These are phyloP conservation scores for Sclerotinia trifoliorum DNA, from an alignment of 2,329 filamentous ascomycete species.

Conservation along the genomic window DNA sequence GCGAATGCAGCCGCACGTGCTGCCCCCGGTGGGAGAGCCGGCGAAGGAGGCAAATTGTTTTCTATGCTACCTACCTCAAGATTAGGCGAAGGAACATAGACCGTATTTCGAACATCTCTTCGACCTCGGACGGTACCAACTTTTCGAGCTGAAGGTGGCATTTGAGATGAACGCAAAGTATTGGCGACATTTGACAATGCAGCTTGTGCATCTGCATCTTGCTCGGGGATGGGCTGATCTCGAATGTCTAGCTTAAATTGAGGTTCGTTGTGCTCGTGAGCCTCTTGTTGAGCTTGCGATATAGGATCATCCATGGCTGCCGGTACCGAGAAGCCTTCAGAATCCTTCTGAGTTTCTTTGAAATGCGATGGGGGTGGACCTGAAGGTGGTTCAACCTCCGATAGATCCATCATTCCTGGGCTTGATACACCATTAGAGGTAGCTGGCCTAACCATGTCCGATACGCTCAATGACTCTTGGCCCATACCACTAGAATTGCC, in stretches of 20 bases:
- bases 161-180: conserved; percentile 61
- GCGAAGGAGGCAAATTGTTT: conserved; percentile 36
- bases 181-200: conserved; percentile 75
- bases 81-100: conserved; percentile 64
- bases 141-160: conserved; percentile 63
- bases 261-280: conserved; percentile 57
- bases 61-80: conserved; percentile 32
- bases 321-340: conserved; percentile 76
- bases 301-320: conserved; percentile 62
- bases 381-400: conserved; percentile 52
- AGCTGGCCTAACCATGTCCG: conserved; percentile 11
- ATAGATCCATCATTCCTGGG: conserved; percentile 44
- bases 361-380: conserved; percentile 46
- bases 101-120: conserved; percentile 86
- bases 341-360: conserved; percentile 56
- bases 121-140: conserved; percentile 80
- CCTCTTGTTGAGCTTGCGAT: conserved; percentile 69
- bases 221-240: conserved; percentile 74
- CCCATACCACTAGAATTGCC: conserved; percentile 31
- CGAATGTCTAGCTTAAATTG: conserved; percentile 78
- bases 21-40: conserved; percentile 36
- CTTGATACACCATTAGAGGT: conserved; percentile 46
- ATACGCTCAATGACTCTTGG: conserved; percentile 36
- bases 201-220: conserved; percentile 71
- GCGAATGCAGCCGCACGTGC: conserved; percentile 50